phyloP scores from a whole-genome alignment of 345 rosid species.

The Syzygium aqueum region DNA sequence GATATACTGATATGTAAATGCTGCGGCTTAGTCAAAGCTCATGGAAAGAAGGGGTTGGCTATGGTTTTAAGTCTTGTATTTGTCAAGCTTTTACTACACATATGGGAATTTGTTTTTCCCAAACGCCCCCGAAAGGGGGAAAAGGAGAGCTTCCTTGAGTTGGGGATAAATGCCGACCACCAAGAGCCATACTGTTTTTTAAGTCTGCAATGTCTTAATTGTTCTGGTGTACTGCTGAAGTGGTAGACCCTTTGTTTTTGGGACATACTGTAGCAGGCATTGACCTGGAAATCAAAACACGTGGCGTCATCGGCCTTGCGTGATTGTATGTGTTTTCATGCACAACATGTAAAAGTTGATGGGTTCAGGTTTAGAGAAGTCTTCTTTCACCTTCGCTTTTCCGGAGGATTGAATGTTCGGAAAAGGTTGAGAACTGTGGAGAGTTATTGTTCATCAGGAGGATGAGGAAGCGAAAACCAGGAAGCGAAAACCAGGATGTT shows the following conservation, averaged over 20 bases:
- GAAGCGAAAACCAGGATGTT: background rate
- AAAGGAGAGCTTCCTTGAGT: background rate
- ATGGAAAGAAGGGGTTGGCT: background rate
- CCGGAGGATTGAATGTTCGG: background rate
- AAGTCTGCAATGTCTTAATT: background rate
- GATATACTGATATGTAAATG: conserved; percentile 1
- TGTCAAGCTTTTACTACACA: background rate
- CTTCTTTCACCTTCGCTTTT: background rate
- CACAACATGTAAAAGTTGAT: background rate
- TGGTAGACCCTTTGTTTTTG: background rate
- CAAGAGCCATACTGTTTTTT: background rate
- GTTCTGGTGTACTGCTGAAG: background rate
- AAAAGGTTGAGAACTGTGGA: background rate
- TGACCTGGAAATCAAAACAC: background rate
- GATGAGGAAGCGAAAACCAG: background rate
- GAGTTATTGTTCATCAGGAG: background rate
- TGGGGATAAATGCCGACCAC: background rate
- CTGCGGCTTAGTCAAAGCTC: conserved; percentile 4
- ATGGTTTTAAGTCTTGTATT: background rate
- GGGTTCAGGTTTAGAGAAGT: background rate
- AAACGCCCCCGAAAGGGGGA: background rate
- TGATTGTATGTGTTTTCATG: background rate
- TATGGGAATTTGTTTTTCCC: background rate
- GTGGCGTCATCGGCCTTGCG: background rate
- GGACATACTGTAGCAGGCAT: background rate